Percentiles rank a stretch among this genome's conserved stretches.
phyloP scores from a whole-genome alignment of 192 early-diverging fungal species.

The Haplosporangium gracile region DNA sequence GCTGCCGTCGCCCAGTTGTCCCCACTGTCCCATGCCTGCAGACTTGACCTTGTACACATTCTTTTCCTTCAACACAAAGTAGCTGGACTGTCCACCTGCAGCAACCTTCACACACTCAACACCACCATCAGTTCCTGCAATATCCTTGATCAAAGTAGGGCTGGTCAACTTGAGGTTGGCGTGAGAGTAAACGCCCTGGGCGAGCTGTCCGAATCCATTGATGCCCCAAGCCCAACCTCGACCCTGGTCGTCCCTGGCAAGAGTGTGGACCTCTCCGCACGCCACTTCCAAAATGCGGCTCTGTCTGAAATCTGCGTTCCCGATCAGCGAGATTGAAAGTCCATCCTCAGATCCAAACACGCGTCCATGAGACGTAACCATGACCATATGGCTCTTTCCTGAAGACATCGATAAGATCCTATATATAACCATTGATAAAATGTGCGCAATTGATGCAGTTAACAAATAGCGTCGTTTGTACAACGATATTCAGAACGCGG shows the following conservation, averaged over 20 bases:
- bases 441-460: neutral
- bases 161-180: slow-evolving; percentile 33
- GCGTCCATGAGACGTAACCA: slow-evolving; percentile 57
- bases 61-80: slow-evolving; percentile 53
- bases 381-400: slow-evolving; percentile 57
- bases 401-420: slow-evolving; percentile 54
- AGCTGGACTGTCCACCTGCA: slow-evolving; percentile 58
- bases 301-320: slow-evolving; percentile 25
- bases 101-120: slow-evolving; percentile 52
- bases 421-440: neutral
- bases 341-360: slow-evolving; percentile 54
- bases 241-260: slow-evolving; percentile 51
- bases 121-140: slow-evolving; percentile 28
- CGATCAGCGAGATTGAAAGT: slow-evolving; percentile 41
- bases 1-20: slow-evolving; percentile 58
- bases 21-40: slow-evolving; percentile 64
- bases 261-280: slow-evolving; percentile 54
- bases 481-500: neutral
- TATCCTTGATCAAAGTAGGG: slow-evolving; percentile 49
- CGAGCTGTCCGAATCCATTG: slow-evolving; percentile 58
- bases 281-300: slow-evolving; percentile 51
- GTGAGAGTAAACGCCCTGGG: slow-evolving; percentile 53
- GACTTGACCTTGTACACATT: slow-evolving; percentile 44
- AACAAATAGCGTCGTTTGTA: neutral
- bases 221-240: slow-evolving; percentile 55